These are phyloP conservation scores for Pythium rhizo-oryzae DNA, from an alignment of 352 stramenopile species.

Conservation along the genomic window DNA sequence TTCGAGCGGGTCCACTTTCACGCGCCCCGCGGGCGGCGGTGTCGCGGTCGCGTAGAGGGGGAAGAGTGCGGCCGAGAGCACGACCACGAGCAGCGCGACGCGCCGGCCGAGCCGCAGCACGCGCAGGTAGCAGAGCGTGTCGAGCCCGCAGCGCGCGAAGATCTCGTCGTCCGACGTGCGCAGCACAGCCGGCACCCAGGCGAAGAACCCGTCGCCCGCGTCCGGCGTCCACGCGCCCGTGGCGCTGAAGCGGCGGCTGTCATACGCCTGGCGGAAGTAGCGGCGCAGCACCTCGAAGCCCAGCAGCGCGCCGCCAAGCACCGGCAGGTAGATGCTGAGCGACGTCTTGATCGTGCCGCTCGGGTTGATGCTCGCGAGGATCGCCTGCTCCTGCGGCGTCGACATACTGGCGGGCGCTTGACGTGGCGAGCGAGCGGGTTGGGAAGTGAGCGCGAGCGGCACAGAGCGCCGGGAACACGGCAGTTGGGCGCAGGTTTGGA, in stretches of 20 bases:
- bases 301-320: slow-evolving; percentile 51
- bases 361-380: slow-evolving; percentile 58
- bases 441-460: neutral
- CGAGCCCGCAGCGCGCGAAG: slow-evolving; percentile 68
- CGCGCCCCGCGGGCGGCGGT: slow-evolving; percentile 21
- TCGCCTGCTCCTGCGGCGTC: slow-evolving; percentile 54
- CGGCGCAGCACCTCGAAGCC: slow-evolving; percentile 64
- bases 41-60: slow-evolving; percentile 68
- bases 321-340: slow-evolving; percentile 62
- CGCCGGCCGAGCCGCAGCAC: slow-evolving; percentile 72
- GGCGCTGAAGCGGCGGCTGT: slow-evolving; percentile 41
- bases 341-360: slow-evolving; percentile 73
- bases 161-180: slow-evolving; percentile 63
- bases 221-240: slow-evolving; percentile 35
- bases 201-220: slow-evolving; percentile 34
- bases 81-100: slow-evolving; percentile 59
- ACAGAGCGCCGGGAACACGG: neutral
- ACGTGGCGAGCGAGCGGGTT: neutral
- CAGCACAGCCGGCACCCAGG: slow-evolving; percentile 53
- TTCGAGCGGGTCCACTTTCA: slow-evolving; percentile 51
- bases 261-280: slow-evolving; percentile 58
- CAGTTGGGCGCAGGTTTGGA: neutral
- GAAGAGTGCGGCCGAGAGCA: slow-evolving; percentile 63
- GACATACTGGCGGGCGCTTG: slow-evolving; percentile 17
- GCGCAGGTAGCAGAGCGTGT: slow-evolving; percentile 75